Base-by-base conservation (phyloP, 2,329 filamentous ascomycete species). In the Diaporthe nobilis region DNA sequence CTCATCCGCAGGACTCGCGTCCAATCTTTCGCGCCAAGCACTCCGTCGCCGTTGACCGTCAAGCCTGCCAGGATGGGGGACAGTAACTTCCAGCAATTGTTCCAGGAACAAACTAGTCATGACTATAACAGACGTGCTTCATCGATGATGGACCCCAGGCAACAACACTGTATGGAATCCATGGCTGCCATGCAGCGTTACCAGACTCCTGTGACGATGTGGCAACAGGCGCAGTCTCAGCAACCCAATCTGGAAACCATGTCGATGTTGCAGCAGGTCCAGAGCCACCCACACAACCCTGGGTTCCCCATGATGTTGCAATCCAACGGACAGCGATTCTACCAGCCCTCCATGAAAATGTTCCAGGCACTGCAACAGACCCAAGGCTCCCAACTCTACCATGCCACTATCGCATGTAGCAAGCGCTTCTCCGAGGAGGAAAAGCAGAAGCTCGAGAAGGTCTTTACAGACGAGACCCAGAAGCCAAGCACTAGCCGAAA, bases 401-500 rank as follows among this genome's bases (percentile, higher is more conserved):
- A 75, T 44, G 73, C 75, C 49, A 65, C 73, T 20, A 61, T 77
- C 37, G 73, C 73, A n/a, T 75, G 75, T 47, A 77, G 75, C 73
- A 77, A 77, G 63, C 73, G 75, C 28, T 77, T 77, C 8, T 77
- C 75, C 39, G 75, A 77, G 49, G 75, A 77, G 22, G 75, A 77
- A 55, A 77, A 77, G 44, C 73, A 73, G 22, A 77, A 77, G 53
- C 73, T 77, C 31, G 75, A 77, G 57, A 77, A 71, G n/a, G 75
- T 77, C 61, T 77, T 77, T 25, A 77, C 75, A 17, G 75, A 75
- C 25, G 75, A 77, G 73, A 77, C 73, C 57, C 75, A 77, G 42
- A 77, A 77, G 44, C 76, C 76, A 20, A 77, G 74, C 61, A 77
- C 74, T 44, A 77, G 67, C 51, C 76, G 74, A 39, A 77, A 77